Evolutionary conservation across 169 alveolate species (phyloP).

Genomic region (Babesia bigemina): DNA sequence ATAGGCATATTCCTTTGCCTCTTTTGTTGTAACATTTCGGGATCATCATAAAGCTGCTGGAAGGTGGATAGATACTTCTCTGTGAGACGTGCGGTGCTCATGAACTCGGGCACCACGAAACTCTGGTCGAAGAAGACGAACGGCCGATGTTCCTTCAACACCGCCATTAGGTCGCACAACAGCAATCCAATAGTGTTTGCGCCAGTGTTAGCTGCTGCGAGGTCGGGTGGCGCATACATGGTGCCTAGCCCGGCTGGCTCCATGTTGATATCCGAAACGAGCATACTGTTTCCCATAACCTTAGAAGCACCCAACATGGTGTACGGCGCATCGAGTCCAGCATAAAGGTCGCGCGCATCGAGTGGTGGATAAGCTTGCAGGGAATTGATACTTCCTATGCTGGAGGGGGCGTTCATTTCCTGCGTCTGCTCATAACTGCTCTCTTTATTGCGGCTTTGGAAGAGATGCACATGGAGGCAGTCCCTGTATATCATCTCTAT

Average conservation of each 20-base stretch:
- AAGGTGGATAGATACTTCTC: slow-evolving; percentile 6
- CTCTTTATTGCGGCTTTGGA: neutral
- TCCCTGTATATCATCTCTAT: slow-evolving; percentile 52
- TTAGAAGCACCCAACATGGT: neutral
- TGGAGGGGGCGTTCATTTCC: neutral
- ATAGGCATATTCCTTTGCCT: no score
- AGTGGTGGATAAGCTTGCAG: no score
- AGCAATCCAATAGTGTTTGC: neutral
- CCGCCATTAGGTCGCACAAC: neutral
- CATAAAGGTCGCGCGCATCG: neutral
- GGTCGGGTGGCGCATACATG: neutral
- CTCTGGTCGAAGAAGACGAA: slow-evolving; percentile 28
- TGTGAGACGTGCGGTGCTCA: neutral
- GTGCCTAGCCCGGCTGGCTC: neutral
- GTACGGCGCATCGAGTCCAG: neutral
- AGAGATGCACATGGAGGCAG: slow-evolving; percentile 38
- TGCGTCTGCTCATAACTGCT: neutral
- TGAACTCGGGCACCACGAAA: slow-evolving; percentile 16
- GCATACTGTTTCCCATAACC: neutral
- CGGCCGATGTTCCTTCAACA: slow-evolving; percentile 13
- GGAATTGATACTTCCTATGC: no score
- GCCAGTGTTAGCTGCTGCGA: neutral
- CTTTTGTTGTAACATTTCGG: no score
- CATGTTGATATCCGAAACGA: neutral
- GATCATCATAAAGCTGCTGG: no score